Percentiles rank a stretch among this genome's conserved stretches.
These are phyloP conservation scores for Ascodesmis nigricans DNA, from an alignment of 495 filamentous ascomycete species.

Conservation along the genomic window DNA sequence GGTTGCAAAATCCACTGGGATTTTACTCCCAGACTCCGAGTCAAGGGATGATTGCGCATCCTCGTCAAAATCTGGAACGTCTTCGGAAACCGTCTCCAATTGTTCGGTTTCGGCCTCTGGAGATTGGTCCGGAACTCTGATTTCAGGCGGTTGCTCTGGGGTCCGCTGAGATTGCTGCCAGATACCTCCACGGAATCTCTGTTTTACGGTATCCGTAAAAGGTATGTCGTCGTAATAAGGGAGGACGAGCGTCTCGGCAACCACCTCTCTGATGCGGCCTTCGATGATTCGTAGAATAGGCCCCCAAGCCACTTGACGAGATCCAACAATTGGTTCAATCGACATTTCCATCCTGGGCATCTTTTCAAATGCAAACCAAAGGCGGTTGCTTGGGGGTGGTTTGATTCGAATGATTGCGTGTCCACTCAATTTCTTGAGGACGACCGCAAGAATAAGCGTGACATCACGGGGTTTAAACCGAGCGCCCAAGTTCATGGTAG, in stretches of 20 bases:
- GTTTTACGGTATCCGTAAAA: slow-evolving; percentile 55
- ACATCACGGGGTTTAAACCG: slow-evolving; percentile 82
- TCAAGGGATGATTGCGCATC: slow-evolving; percentile 5
- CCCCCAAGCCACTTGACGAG: slow-evolving; percentile 81
- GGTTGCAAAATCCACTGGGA: slow-evolving; percentile 9
- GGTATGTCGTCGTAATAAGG: slow-evolving; percentile 92
- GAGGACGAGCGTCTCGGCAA: slow-evolving; percentile 77
- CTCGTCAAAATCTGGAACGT: slow-evolving; percentile 34
- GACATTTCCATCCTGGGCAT: slow-evolving; percentile 81
- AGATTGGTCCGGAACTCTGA: slow-evolving; percentile 17
- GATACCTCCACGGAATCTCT: slow-evolving; percentile 72
- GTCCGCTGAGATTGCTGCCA: slow-evolving; percentile 44
- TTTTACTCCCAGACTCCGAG: slow-evolving; percentile 7
- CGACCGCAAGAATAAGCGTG: slow-evolving; percentile 65
- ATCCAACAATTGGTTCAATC: slow-evolving; percentile 86
- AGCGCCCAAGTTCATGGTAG: slow-evolving; percentile 67
- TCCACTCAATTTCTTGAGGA: slow-evolving; percentile 67
- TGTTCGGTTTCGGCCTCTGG: slow-evolving; percentile 19
- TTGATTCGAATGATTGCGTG: slow-evolving; percentile 73
- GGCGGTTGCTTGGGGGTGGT: slow-evolving; percentile 77
- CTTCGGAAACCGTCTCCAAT: slow-evolving; percentile 30
- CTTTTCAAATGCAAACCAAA: slow-evolving; percentile 84
- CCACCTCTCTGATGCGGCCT: slow-evolving; percentile 74
- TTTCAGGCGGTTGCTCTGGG: too few species aligned
- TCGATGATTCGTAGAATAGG: slow-evolving; percentile 85